Evolutionary conservation across 768 basidiomycete genomes (phyloP), one percentile per base, ranked within the genome.

Genomic region (Boletus sensibilis): DNA sequence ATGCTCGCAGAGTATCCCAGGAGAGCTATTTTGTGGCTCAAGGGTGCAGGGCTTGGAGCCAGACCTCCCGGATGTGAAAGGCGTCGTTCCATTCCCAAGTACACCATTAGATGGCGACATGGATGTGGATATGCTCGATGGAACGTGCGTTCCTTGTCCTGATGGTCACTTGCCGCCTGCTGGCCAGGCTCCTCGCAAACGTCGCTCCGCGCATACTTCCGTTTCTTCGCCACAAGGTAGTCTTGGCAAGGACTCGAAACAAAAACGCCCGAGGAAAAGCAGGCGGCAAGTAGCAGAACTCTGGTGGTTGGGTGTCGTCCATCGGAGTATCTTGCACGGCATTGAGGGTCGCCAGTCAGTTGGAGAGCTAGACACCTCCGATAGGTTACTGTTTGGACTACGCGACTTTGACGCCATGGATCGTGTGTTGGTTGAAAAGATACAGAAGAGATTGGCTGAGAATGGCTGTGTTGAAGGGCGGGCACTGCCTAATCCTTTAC

Each of bases 81-180:
- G 63, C 33, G 67, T 68, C 42, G 69, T 76, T 42, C 75, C 76
- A n/a, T 76, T 76, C 52, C 75, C 76, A 42, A 69, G 69, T 20
- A 49, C 68, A 10, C 56, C 64, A 31, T 68, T 62, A 34, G 63
- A 65, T 56, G 57, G 55, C 45, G 44, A 64, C 18, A 47, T 37
- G 48, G 70, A 67, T 43, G 58, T 67, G 38, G 65, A 62, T 23
- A 68, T 72, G 70, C 44, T 66, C 37, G 70, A 72, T 43, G 72
- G 59, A 35, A 68, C 72, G 1, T 50, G 52, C 27, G 42, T 48
- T 49, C 33, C 57, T 42, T 37, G 18, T 35, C 50, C 60, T 0
- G 43, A 53, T 49, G 21, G 40, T 33, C 39, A 18, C 39, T 38
- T 23, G 4, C 23, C 42, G 1, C 35, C 55, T 33, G 9, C 25